These are phyloP conservation scores for Aureobasidium sp. DNA, from an alignment of 2,329 filamentous ascomycete species.

Conservation along the genomic window DNA sequence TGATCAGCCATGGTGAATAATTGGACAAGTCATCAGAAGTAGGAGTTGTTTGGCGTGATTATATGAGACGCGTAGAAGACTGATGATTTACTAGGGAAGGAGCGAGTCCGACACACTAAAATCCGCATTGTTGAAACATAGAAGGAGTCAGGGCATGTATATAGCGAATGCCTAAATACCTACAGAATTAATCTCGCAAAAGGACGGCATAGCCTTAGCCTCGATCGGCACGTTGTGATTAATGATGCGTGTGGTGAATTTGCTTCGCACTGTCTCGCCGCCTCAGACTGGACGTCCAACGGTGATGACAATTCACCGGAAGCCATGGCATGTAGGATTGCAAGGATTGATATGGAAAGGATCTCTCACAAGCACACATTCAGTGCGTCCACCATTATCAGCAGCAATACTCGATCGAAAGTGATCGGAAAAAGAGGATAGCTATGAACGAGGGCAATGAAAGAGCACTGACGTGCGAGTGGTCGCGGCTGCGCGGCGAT, in stretches of 20 bases:
- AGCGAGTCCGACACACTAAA: not conserved
- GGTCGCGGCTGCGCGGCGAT: not conserved
- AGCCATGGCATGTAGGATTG: too few relatives aligned
- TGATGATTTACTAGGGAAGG: not conserved
- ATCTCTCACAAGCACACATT: not conserved
- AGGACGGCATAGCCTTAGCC: not conserved
- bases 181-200: not conserved
- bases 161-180: not conserved
- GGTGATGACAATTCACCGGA: not conserved
- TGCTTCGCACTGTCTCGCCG: not conserved
- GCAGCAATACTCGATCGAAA: not conserved
- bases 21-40: not conserved
- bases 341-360: not conserved
- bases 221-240: constrained; percentile 1
- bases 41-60: not conserved
- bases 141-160: not conserved
- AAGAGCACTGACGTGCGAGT: not conserved
- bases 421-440: not conserved
- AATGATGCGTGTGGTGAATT: not conserved
- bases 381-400: not conserved
- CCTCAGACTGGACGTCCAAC: not conserved
- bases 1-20: not conserved
- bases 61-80: not conserved
- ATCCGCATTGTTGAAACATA: not conserved
- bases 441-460: not conserved